Conservation (phyloP, 228 moss, liverwort and hornwort species). For the Sphagnum fallax region DNA sequence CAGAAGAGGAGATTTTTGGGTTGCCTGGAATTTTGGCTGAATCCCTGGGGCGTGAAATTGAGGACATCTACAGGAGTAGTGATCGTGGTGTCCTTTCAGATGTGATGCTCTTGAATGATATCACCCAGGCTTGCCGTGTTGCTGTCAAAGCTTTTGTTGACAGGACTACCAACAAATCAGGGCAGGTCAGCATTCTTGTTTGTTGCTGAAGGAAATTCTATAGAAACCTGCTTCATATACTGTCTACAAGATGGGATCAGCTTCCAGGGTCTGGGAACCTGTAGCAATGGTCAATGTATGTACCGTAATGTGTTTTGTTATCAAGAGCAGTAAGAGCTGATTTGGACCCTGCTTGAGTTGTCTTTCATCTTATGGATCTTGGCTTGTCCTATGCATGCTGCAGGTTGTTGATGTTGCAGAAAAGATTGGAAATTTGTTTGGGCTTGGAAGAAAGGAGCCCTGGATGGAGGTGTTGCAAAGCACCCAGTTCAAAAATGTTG, state of each 20-base stretch:
- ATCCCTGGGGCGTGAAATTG: slow-evolving; percentile 75
- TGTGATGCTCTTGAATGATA: slow-evolving; percentile 79
- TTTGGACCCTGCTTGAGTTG: too few relatives aligned
- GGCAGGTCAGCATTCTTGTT: slow-evolving; percentile 33
- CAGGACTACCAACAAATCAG: slow-evolving; percentile 70
- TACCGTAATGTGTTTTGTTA: too few relatives aligned
- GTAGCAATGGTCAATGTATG: too few relatives aligned
- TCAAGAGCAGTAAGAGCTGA: too few relatives aligned
- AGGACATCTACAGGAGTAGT: slow-evolving; percentile 79
- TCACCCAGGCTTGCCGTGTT: slow-evolving; percentile 60
- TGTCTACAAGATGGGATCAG: too few relatives aligned
- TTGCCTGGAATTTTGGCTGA: slow-evolving; percentile 87
- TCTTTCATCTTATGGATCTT: background rate
- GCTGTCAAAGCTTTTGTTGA: slow-evolving; percentile 69
- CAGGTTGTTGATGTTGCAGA: slow-evolving; percentile 63
- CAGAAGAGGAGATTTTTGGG: slow-evolving; percentile 85
- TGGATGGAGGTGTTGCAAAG: slow-evolving; percentile 73
- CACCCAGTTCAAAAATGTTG: slow-evolving; percentile 55
- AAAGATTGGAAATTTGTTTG: slow-evolving; percentile 61
- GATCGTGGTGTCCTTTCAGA: slow-evolving; percentile 75
- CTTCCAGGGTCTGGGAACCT: too few relatives aligned
- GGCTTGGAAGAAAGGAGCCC: slow-evolving; percentile 82
- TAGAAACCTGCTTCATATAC: too few relatives aligned
- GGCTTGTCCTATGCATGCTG: background rate
- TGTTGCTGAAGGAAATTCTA: too few relatives aligned